A percentile compares a stretch with the other conserved stretches of the same genome.
Evolutionary conservation across 1,139 yeast genomes (phyloP).

Genomic region (Groenewaldozyma auringiensis): DNA sequence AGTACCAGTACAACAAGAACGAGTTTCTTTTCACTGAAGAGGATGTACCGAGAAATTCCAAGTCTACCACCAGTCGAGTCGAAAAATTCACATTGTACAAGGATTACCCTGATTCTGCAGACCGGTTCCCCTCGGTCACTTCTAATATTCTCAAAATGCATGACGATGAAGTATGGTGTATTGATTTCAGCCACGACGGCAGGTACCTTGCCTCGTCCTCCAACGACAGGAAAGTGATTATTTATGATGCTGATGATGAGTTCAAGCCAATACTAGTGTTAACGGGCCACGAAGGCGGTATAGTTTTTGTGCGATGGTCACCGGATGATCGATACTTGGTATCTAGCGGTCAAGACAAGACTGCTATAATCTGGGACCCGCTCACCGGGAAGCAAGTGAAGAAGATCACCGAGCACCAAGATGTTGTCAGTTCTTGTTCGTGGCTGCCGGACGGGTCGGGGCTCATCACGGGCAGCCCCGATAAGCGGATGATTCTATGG

Average conservation of each 20-base stretch:
- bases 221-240: conserved; percentile 53
- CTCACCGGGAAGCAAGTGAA: conserved; percentile 30
- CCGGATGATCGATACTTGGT: conserved; percentile 59
- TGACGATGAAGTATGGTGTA: conserved; percentile 76
- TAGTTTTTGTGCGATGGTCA: conserved; percentile 68
- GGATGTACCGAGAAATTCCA: conserved; percentile 1
- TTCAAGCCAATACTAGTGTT: conserved; percentile 40
- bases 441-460: conserved; percentile 60
- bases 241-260: conserved; percentile 52
- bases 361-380: conserved; percentile 61
- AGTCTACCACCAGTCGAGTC: not conserved
- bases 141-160: conserved; percentile 44
- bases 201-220: conserved; percentile 68
- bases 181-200: conserved; percentile 74
- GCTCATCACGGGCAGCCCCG: conserved; percentile 72
- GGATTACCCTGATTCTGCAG: conserved; percentile 28
- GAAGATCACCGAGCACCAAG: conserved; percentile 25
- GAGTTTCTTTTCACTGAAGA: conserved; percentile 30
- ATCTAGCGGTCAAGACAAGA: conserved; percentile 61
- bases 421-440: conserved; percentile 56
- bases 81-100: conserved; percentile 24
- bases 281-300: conserved; percentile 49
- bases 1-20: conserved; percentile 39
- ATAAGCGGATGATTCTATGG: conserved; percentile 59
- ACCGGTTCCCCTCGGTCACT: conserved; percentile 41